Base-by-base conservation (phyloP, 2,329 filamentous ascomycete genomes). In the Botrytis aclada region DNA sequence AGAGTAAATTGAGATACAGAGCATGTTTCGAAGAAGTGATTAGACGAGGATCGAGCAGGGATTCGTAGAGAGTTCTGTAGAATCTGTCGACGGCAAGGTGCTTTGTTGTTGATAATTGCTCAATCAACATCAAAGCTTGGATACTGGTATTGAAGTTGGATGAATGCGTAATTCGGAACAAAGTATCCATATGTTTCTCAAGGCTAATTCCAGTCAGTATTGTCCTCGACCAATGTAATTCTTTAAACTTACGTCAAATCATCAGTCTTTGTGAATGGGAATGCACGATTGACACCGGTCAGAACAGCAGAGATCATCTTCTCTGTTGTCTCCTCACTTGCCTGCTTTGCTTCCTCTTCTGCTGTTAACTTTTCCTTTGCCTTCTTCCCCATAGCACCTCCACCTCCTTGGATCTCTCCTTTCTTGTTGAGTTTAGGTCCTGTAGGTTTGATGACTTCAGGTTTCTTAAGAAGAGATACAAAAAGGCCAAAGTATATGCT, bases 61-160 rank as follows among this genome's bases (percentile, higher is more conserved):
- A 98, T 83, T 99, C 96, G 82, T 99, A 99, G 3, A 99, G 85
- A 16, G 95, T 97, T 69, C 94, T 89, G 84, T 98, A 99, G 84
- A 97, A 99, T 74, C 96, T 89, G 79, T 99, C 96, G 20, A 92
- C 91, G 7, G 92, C 91, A 71, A 95, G 86, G 78, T 95, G 92
- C 81, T 96, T 94, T 4, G 91, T 89, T 1, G 90, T 86, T 0
- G 94, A 93, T 41, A 99, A 88, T 81, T 98, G 96, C 81, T 98
- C 96, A 77, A 99, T 97, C 65, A 99, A 86, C 84, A 97, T 92
- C 76, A 99, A 88, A 47, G 96, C 95, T 83, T 99, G 96, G 54
- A 99, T 93, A 80, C 94, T 96, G 0, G 96, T 99, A 84, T 98
- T 99, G 87, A 99, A 98, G 82, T 99, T 99, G 72, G 95, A 94